Evolutionary conservation across 2,329 filamentous ascomycete species (phyloP).

Genomic region (Septoria petroselini): DNA sequence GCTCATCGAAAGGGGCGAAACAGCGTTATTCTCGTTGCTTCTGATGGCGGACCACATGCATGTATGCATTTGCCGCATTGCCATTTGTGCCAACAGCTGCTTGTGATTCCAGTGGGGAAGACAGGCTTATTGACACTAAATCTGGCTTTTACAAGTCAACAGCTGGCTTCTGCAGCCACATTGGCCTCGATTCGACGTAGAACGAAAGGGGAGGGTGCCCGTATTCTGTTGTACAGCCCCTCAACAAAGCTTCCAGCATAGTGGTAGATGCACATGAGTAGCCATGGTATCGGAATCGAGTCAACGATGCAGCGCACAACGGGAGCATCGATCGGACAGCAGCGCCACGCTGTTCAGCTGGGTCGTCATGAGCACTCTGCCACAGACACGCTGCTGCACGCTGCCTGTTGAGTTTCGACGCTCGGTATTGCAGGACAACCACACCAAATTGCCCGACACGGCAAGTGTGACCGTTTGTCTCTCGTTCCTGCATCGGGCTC

Average conservation of each 20-base stretch:
- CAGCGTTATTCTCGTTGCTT: too few species aligned
- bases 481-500: constrained; percentile 18
- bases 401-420: not conserved
- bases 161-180: not conserved
- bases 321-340: constrained; percentile 4
- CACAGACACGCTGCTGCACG: constrained; percentile 7
- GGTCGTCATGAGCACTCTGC: not conserved
- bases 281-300: constrained; percentile 10
- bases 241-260: constrained; percentile 1
- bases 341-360: not conserved
- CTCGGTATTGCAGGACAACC: constrained; percentile 7
- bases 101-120: not conserved
- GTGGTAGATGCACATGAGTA: constrained; percentile 11
- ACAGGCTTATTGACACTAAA: not conserved
- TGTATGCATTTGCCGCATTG: not conserved
- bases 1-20: too few species aligned
- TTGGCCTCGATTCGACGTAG: constrained; percentile 1
- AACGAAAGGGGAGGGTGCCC: constrained; percentile 3
- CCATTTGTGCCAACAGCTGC: not conserved
- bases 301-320: not conserved
- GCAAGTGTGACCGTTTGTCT: not conserved
- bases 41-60: too few species aligned
- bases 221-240: not conserved
- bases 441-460: not conserved
- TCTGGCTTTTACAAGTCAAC: not conserved